Evolutionary conservation across 192 early-diverging fungal species (phyloP).

Genomic region (Rhizophagus clarus): DNA sequence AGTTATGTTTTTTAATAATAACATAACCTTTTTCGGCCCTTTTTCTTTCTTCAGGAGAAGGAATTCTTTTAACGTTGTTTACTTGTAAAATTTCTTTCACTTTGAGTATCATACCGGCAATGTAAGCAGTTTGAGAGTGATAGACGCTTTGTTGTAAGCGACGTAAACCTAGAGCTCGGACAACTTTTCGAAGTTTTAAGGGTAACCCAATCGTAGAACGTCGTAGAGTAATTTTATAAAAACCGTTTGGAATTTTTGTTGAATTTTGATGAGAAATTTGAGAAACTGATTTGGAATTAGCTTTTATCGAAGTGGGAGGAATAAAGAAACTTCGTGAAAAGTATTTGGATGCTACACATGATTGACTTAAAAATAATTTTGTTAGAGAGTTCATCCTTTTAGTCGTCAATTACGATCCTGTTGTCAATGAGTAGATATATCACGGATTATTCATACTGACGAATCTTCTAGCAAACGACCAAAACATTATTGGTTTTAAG

Average conservation of each 20-base stretch:
- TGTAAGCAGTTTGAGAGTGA: conserved; percentile 46
- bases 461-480: too few relatives aligned
- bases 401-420: too few relatives aligned
- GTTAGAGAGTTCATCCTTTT: too few relatives aligned
- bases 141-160: conserved; percentile 46
- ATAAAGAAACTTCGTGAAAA: background rate
- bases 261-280: conserved; percentile 6
- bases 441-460: too few relatives aligned
- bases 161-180: conserved; percentile 42
- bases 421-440: too few relatives aligned
- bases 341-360: too few relatives aligned
- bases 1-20: conserved; percentile 14
- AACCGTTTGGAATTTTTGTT: background rate
- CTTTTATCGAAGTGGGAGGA: background rate
- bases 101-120: conserved; percentile 54
- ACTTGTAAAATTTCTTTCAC: conserved; percentile 55
- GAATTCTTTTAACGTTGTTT: conserved; percentile 41
- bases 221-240: conserved; percentile 43
- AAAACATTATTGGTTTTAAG: too few relatives aligned
- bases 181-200: conserved; percentile 33
- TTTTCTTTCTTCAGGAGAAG: conserved; percentile 37
- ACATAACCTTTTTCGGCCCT: conserved; percentile 14
- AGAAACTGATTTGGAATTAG: background rate
- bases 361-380: too few relatives aligned
- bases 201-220: conserved; percentile 52